Base-by-base conservation (phyloP, 1,139 yeast genomes). In the Sugiyamaella grinbergsii region DNA sequence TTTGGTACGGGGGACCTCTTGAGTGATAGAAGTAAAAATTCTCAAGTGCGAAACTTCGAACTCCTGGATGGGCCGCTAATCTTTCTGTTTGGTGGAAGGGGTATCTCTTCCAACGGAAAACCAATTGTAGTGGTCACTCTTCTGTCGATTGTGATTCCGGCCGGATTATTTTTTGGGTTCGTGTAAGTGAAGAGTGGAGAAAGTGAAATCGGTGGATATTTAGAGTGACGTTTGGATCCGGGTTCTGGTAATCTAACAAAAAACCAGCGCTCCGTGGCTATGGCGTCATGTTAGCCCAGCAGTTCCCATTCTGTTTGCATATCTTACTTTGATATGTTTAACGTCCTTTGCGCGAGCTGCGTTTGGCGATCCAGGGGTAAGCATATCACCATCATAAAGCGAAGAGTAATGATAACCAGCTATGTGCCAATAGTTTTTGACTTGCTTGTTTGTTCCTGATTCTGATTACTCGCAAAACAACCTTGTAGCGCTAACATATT, bases 41-140 rank as follows among this genome's bases (percentile, higher is more conserved):
- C 26, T 6, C 15, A 16, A 3, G 19, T 40, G 3, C 18, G 36
- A 23, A 53, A 51, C 39, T 55, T 49, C 49, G 54, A 54, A 41
- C 36, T 43, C 5, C 20, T 43, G n/a, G 42, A 29, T 40, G 54
- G 51, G n/a, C 51, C 51, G 18, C 23, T 49, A 16, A 41, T 79
- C 2, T 85, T 77, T 65, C 66, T 83, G 3, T 70, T 79, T 51
- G 94, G 94, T 5, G 95, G 95, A 0, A 67, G 90, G 34, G 63
- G 82, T 42, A 68, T 81, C 32, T 67, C 77, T 1, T 68, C 68
- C 0, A 54, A 53, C 15, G 73, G 49, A 70, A 71, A 53, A 65
- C 72, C 54, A 55, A 62, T 50, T 77, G 79, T 24, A 58, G 71
- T 42, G 67, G 70, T 43, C 15, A 73, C 79, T 0, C 69, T 72